Evolutionary conservation across 768 basidiomycete genomes (phyloP).

Genomic region (Coprinopsis marcescibilis): DNA sequence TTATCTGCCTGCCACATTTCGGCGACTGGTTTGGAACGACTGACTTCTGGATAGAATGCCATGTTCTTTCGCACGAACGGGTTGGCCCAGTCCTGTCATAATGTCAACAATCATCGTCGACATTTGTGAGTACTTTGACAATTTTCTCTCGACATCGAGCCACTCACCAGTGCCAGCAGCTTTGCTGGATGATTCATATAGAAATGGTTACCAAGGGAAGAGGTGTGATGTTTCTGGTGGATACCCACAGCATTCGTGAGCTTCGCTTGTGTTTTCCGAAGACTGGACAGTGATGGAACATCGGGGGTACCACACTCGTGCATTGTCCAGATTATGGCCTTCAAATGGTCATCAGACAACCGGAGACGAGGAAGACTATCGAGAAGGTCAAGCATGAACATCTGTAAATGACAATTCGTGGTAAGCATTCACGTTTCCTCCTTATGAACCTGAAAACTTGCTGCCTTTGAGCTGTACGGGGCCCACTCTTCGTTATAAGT

Average conservation of each 20-base stretch:
- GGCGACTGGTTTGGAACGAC: constrained; percentile 4
- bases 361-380: constrained; percentile 27
- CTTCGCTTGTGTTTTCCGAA: constrained; percentile 20
- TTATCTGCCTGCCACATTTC: constrained; percentile 25
- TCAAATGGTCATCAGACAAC: constrained; percentile 27
- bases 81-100: constrained; percentile 26
- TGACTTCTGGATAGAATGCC: constrained; percentile 22
- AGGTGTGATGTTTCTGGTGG: constrained; percentile 14
- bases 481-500: constrained; percentile 1
- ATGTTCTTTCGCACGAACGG: constrained; percentile 18
- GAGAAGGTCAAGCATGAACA: constrained; percentile 24
- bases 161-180: constrained; percentile 15
- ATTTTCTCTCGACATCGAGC: too few relatives aligned
- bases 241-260: constrained; percentile 12
- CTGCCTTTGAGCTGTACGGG: constrained; percentile 10
- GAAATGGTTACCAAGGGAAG: constrained; percentile 24
- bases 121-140: too few relatives aligned
- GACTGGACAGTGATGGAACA: constrained; percentile 23
- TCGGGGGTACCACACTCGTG: constrained; percentile 22
- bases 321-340: constrained; percentile 28
- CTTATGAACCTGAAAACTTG: too few relatives aligned
- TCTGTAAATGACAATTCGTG: constrained; percentile 3
- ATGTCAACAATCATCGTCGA: not conserved
- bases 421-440: not conserved
- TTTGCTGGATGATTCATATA: constrained; percentile 20